Percentiles rank a stretch among this genome's conserved stretches.
Conservation (phyloP, 75 land plant species). For the Picea sitchensis region DNA sequence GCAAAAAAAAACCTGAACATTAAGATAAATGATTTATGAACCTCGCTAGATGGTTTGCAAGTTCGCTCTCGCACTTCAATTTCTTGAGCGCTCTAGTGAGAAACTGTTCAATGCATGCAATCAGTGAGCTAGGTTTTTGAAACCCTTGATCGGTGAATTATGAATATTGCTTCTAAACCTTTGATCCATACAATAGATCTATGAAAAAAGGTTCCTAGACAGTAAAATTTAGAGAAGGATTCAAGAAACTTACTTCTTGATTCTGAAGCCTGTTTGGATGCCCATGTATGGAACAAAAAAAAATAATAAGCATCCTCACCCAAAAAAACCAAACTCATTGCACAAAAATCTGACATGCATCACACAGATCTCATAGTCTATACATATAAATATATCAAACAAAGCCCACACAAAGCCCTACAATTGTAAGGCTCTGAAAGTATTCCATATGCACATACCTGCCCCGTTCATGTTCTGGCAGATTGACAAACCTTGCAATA, state of each 20-base stretch:
- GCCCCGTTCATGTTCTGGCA: constrained; percentile 49
- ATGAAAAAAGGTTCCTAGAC: not conserved
- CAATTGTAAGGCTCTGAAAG: not conserved
- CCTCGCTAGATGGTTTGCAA: constrained; percentile 45
- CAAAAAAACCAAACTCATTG: too few species aligned
- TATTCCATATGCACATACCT: constrained; percentile 13
- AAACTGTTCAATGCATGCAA: constrained; percentile 23
- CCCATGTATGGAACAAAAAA: not conserved
- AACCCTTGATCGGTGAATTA: too few species aligned
- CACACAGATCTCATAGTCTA: not conserved
- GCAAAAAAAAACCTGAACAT: not conserved
- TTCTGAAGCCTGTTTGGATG: not conserved
- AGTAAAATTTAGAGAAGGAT: not conserved
- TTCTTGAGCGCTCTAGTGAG: constrained; percentile 35
- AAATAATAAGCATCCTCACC: too few species aligned
- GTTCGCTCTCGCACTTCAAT: constrained; percentile 44
- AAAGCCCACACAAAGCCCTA: not conserved
- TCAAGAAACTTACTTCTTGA: constrained; percentile 2
- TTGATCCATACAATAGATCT: not conserved
- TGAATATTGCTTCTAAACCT: not conserved
- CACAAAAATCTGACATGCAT: too few species aligned
- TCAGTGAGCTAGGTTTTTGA: not conserved
- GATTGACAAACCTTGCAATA: constrained; percentile 36
- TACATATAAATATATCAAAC: not conserved
- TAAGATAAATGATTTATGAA: constrained; percentile 5